Percentiles rank a stretch among this genome's conserved stretches.
phyloP scores from a whole-genome alignment of 1,284 basidiomycete genomes.

The Rhodotorula sp. region DNA sequence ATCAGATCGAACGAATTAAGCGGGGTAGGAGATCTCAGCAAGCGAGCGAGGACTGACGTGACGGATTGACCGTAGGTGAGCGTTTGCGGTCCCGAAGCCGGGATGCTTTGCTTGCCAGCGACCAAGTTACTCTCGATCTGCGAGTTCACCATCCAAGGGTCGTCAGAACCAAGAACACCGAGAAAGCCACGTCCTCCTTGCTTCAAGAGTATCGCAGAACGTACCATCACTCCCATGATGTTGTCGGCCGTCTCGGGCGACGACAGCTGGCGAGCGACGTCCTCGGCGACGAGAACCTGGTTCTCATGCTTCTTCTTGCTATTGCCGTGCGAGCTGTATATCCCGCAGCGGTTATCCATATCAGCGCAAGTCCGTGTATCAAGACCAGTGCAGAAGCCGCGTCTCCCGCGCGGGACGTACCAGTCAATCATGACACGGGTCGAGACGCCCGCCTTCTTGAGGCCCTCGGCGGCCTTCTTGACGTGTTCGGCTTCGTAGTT shows the following conservation, averaged over 20 bases:
- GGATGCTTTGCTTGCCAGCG: conserved; percentile 84
- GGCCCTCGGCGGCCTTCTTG: conserved; percentile 69
- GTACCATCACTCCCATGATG: conserved; percentile 89
- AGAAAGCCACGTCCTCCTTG: too few species aligned
- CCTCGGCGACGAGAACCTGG: conserved; percentile 56
- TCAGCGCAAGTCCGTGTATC: background rate
- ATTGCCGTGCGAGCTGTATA: conserved; percentile 74
- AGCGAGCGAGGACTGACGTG: conserved; percentile 59
- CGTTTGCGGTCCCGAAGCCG: conserved; percentile 68
- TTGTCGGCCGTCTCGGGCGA: conserved; percentile 70
- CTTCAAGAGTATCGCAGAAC: too few species aligned
- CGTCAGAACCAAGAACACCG: too few species aligned
- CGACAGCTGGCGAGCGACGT: conserved; percentile 59
- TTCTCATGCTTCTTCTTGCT: conserved; percentile 60
- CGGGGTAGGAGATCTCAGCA: background rate
- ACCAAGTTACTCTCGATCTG: conserved; percentile 84
- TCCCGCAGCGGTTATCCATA: too few species aligned
- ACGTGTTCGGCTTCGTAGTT: conserved; percentile 80
- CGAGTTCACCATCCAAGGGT: too few species aligned
- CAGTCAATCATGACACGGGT: conserved; percentile 49
- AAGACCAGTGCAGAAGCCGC: too few species aligned
- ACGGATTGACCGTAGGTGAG: conserved; percentile 86
- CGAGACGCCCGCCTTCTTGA: conserved; percentile 72
- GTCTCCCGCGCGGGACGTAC: background rate
- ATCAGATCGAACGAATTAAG: background rate